Evolutionary conservation across 306 rosid genomes (phyloP), one percentile per base, ranked within the genome.

Genomic region (Morella rubra): DNA sequence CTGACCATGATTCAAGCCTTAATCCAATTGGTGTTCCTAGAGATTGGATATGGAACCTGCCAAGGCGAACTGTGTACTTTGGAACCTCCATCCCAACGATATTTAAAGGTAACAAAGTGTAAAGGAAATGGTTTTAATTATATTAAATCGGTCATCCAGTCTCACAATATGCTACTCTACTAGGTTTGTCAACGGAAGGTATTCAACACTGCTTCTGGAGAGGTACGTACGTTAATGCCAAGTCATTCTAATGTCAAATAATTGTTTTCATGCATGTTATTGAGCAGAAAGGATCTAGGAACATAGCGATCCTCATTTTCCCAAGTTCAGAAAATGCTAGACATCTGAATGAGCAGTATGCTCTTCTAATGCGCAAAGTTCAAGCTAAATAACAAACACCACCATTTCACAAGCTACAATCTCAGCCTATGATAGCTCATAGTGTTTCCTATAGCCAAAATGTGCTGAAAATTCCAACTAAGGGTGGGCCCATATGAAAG

Each of bases 171-270:
- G 56, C 58, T 82, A 84, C 71, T 76, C 76, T 72, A 73, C 76
- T 83, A 93, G 98, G 98, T 76, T 87, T 93, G 76, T 64, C 97
- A 20, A 93, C 98, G 6, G 86, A 81, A 77, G 97, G 83, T 71
- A 93, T 91, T 89, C 98, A 93, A 82, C 88, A 86, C 14, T 88
- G 93, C 89, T 93, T 93, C 73, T 91, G 98, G 98, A 93, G 87
- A 88, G 98, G 98, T 91, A 87, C 24, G 80, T 50, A 73, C 72
- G 40, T 77, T 76, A 80, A 70, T 71, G 69, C 77, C 8, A 66
- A n/a, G 61, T 54, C 65, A 41, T 55, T 56, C 50, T 11, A 55
- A 47, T 22, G 41, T 64, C 71, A 27, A 49, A 49, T 49, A 2
- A 49, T 49, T 49, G 53, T 49, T 32, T 32, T 2, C 37, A 32